These are phyloP conservation scores for Echium plantagineum DNA, from an alignment of 257 asterid species.

Conservation along the genomic window DNA sequence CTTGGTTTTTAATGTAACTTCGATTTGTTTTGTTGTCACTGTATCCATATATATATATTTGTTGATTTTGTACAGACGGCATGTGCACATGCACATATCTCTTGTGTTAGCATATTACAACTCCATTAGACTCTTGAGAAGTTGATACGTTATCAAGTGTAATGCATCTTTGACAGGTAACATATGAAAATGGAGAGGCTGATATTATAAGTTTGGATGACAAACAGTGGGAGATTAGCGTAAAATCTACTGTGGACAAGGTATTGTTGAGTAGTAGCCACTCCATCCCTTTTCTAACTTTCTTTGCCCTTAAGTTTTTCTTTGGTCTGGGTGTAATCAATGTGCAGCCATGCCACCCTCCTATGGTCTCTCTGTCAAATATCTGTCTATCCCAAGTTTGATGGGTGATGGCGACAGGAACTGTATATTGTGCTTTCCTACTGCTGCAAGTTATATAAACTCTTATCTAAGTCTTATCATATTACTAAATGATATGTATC, in stretches of 20 bases:
- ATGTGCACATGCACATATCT: too few relatives aligned
- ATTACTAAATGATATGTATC: too few relatives aligned
- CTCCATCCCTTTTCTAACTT: not conserved
- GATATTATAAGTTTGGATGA: slow-evolving; percentile 29
- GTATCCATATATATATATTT: too few relatives aligned
- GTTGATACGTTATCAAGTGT: not conserved
- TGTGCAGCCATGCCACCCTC: not conserved
- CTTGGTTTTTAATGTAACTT: too few relatives aligned
- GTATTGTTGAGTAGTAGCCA: slow-evolving; percentile 4
- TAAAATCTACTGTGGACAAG: slow-evolving; percentile 8
- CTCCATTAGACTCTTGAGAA: not conserved
- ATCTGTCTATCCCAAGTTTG: not conserved
- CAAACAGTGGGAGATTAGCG: slow-evolving; percentile 24
- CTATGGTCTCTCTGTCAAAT: not conserved
- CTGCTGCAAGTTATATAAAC: too few relatives aligned
- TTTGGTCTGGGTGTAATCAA: not conserved
- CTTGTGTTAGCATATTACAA: too few relatives aligned
- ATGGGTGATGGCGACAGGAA: too few relatives aligned
- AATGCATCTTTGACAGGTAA: slow-evolving; percentile 9
- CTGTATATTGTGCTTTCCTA: too few relatives aligned
- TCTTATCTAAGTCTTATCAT: too few relatives aligned
- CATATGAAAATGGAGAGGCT: slow-evolving; percentile 25
- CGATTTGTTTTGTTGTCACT: too few relatives aligned
- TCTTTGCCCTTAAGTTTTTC: too few relatives aligned
- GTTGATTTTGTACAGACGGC: too few relatives aligned